phyloP scores from a whole-genome alignment of 768 basidiomycete genomes.

The Leccinum arenicola region DNA sequence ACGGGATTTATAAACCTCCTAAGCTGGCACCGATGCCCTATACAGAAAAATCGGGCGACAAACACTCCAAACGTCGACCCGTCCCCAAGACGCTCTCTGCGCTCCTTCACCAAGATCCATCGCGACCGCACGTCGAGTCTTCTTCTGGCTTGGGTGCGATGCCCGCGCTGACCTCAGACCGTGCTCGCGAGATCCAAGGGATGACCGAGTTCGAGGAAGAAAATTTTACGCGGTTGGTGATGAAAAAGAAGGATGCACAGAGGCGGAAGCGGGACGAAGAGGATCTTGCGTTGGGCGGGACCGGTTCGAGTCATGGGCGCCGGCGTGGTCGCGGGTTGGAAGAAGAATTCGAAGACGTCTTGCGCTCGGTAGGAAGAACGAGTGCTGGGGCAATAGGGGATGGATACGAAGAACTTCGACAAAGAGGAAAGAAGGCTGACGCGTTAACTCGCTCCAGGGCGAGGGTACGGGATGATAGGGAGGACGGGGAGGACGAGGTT shows the following conservation, averaged over 20 bases:
- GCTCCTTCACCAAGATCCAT: conserved; percentile 49
- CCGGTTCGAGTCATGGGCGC: conserved; percentile 51
- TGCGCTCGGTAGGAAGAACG: conserved; percentile 56
- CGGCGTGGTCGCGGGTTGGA: conserved; percentile 68
- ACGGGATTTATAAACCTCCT: conserved; percentile 79
- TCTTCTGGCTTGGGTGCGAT: conserved; percentile 68
- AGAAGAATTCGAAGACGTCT: conserved; percentile 82
- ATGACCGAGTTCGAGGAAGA: conserved; percentile 92
- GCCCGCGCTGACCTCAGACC: conserved; percentile 52
- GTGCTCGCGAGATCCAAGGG: conserved; percentile 75
- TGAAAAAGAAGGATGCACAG: conserved; percentile 84
- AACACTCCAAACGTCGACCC: conserved; percentile 46
- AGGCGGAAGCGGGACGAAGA: conserved; percentile 78
- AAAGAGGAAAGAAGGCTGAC: conserved; percentile 60
- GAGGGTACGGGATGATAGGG: conserved; percentile 28
- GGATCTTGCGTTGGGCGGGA: conserved; percentile 83
- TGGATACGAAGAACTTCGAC: conserved; percentile 80
- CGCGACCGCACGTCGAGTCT: conserved; percentile 67
- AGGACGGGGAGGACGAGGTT: conserved; percentile 29
- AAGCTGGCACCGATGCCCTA: conserved; percentile 90
- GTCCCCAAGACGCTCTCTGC: conserved; percentile 63
- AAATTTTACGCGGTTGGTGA: conserved; percentile 85
- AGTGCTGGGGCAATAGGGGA: conserved; percentile 47
- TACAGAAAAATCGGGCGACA: conserved; percentile 51
- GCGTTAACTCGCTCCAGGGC: conserved; percentile 58